A percentile compares a stretch with the other conserved stretches of the same genome.
These are phyloP conservation scores for Botrytis byssoidea DNA, from an alignment of 2,329 filamentous ascomycete species.

Conservation along the genomic window DNA sequence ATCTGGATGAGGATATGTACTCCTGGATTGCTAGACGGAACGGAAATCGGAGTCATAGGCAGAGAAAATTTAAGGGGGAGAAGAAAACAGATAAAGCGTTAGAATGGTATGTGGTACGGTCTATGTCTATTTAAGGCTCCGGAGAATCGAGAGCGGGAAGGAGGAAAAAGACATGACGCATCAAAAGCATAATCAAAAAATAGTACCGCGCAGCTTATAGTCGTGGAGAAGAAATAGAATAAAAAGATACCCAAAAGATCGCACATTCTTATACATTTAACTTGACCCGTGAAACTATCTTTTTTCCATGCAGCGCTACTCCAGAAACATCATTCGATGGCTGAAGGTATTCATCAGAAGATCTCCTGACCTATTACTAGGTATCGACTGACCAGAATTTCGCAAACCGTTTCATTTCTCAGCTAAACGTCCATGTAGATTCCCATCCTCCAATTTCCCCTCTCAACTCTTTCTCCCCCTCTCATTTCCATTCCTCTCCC, in stretches of 20 bases:
- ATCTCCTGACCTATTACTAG: too few species aligned
- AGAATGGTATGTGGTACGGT: not conserved
- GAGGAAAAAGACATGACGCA: not conserved
- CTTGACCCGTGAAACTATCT: not conserved
- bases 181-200: not conserved
- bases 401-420: too few species aligned
- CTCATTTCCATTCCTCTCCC: too few species aligned
- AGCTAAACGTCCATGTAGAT: too few species aligned
- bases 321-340: too few species aligned
- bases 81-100: not conserved
- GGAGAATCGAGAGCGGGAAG: too few species aligned
- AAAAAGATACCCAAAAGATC: conserved; percentile 1
- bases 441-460: too few species aligned
- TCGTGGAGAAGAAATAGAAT: not conserved
- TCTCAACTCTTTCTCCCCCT: too few species aligned
- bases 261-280: not conserved
- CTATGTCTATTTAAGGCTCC: fast-evolving
- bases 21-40: not conserved
- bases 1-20: not conserved
- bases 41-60: not conserved
- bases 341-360: too few species aligned
- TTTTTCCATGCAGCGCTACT: too few species aligned
- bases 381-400: too few species aligned
- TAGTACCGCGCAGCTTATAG: not conserved
- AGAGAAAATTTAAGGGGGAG: fast-evolving